These are phyloP conservation scores for Arthroderma sp. DNA, from an alignment of 2,329 filamentous ascomycete species.

Conservation along the genomic window DNA sequence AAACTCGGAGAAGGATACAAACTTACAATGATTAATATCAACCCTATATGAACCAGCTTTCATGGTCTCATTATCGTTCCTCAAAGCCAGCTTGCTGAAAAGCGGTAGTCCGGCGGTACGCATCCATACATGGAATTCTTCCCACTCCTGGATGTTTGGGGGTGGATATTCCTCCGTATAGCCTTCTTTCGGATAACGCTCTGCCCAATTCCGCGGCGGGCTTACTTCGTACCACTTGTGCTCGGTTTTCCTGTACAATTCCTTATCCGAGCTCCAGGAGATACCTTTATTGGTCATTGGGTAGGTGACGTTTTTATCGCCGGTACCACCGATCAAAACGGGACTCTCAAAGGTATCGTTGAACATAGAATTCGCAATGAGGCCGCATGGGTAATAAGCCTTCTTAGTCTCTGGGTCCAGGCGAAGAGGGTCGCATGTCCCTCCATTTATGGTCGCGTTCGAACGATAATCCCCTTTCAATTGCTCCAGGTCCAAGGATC, in stretches of 20 bases:
- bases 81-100: conserved; percentile 83
- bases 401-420: conserved; percentile 40
- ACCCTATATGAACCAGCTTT: conserved; percentile 59
- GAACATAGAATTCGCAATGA: conserved; percentile 94
- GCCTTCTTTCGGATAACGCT: conserved; percentile 49
- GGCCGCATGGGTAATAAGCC: conserved; percentile 83
- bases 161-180: conserved; percentile 54
- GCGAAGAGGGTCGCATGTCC: conserved; percentile 63
- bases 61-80: conserved; percentile 64
- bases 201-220: conserved; percentile 76
- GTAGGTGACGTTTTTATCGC: conserved; percentile 43
- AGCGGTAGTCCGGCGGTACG: conserved; percentile 83
- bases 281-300: conserved; percentile 66
- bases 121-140: conserved; percentile 98
- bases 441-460: conserved; percentile 47
- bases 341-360: conserved; percentile 77
- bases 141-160: conserved; percentile 60
- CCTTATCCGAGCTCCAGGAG: conserved; percentile 72
- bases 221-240: conserved; percentile 54
- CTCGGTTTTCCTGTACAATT: conserved; percentile 58
- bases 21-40: conserved; percentile 65
- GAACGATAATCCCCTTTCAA: conserved; percentile 58
- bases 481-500: conserved; percentile 72
- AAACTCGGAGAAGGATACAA: not conserved
- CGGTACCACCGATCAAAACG: conserved; percentile 40